phyloP scores from a whole-genome alignment of 176 grass and related monocot species.

The Oryza meridionalis region DNA sequence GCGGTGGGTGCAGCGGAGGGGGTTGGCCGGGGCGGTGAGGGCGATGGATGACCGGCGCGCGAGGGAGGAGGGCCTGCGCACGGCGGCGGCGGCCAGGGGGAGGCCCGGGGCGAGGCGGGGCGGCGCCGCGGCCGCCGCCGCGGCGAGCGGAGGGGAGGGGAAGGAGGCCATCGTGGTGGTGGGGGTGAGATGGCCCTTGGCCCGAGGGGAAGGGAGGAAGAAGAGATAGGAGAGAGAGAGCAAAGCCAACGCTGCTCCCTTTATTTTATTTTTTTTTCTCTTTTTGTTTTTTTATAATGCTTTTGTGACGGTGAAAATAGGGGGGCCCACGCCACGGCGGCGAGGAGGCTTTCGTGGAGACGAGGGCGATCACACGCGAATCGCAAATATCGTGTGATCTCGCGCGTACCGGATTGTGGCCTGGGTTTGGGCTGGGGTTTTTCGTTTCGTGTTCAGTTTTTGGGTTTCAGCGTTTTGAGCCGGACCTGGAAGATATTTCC shows the following conservation, averaged over 20 bases:
- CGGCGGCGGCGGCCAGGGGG: slow-evolving; percentile 41
- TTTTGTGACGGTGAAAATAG: slow-evolving; percentile 39
- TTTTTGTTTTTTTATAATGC: slow-evolving; percentile 7
- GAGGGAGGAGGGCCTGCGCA: slow-evolving; percentile 18
- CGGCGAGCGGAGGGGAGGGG: slow-evolving; percentile 41
- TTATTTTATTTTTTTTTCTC: background rate
- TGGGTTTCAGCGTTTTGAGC: too few relatives aligned
- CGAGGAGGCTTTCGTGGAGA: background rate
- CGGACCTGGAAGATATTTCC: background rate
- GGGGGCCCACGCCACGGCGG: slow-evolving; percentile 10
- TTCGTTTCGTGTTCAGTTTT: background rate
- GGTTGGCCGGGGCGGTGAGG: slow-evolving; percentile 6
- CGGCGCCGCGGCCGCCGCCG: slow-evolving; percentile 39
- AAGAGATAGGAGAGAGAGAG: slow-evolving; percentile 49
- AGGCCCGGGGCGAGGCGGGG: slow-evolving; percentile 40
- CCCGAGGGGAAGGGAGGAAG: background rate
- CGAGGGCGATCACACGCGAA: slow-evolving; percentile 20
- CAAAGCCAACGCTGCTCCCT: background rate
- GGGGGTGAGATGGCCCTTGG: slow-evolving; percentile 33
- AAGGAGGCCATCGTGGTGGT: slow-evolving; percentile 44
- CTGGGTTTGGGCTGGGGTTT: background rate
- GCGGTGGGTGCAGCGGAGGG: slow-evolving; percentile 48
- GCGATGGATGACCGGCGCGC: slow-evolving; percentile 13
- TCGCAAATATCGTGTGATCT: background rate
- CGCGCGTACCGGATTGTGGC: background rate